These are phyloP conservation scores for Aspergillus unguis DNA, from an alignment of 2,329 filamentous ascomycete species.

Conservation along the genomic window DNA sequence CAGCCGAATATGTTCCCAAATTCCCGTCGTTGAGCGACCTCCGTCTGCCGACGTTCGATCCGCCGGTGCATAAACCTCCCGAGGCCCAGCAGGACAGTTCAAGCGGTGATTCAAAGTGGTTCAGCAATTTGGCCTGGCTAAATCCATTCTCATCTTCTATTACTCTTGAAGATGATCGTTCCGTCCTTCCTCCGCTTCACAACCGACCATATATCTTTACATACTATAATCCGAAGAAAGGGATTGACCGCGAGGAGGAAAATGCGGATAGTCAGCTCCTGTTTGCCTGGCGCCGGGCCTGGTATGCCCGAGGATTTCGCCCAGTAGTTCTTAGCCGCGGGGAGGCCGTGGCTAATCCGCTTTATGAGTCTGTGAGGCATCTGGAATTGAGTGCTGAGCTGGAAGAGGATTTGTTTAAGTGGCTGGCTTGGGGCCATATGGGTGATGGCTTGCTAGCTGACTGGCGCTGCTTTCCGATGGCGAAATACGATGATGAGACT, in stretches of 20 bases:
- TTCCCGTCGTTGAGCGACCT: constrained; percentile 53
- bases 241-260: constrained; percentile 61
- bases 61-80: constrained; percentile 66
- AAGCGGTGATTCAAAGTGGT: constrained; percentile 76
- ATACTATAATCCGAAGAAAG: constrained; percentile 72
- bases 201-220: constrained; percentile 78
- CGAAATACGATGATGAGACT: constrained; percentile 66
- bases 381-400: constrained; percentile 57
- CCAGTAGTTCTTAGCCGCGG: constrained; percentile 75
- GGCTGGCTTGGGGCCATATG: constrained; percentile 93
- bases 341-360: constrained; percentile 79
- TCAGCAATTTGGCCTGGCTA: constrained; percentile 84
- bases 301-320: constrained; percentile 91
- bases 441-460: constrained; percentile 76
- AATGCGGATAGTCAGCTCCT: constrained; percentile 76
- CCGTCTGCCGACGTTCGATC: constrained; percentile 63
- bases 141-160: constrained; percentile 82
- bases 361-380: constrained; percentile 68
- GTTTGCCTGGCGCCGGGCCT: constrained; percentile 84
- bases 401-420: constrained; percentile 71
- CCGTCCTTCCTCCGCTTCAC: constrained; percentile 73
- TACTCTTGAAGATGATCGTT: constrained; percentile 74
- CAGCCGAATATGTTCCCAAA: constrained; percentile 35
- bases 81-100: constrained; percentile 71
- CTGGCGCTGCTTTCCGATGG: constrained; percentile 83